phyloP scores from a whole-genome alignment of 2,329 filamentous ascomycete genomes.

The Talaromyces rugulosus region DNA sequence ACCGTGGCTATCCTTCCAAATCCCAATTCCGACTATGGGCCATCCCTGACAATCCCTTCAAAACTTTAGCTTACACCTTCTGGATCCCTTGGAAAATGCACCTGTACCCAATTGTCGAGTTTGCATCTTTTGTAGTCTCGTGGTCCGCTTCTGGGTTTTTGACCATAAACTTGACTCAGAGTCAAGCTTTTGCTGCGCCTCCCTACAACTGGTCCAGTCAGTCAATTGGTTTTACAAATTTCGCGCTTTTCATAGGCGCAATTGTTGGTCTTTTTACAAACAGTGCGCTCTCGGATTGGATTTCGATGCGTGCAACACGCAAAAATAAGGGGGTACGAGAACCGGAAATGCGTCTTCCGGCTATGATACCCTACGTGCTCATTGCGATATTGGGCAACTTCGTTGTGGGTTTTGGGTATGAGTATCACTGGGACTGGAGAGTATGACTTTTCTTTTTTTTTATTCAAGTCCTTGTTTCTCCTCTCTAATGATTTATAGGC shows the following conservation, averaged over 20 bases:
- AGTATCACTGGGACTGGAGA: conserved; percentile 52
- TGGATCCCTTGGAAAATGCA: conserved; percentile 62
- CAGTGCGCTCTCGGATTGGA: conserved; percentile 54
- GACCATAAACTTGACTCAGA: conserved; percentile 58
- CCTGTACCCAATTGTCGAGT: conserved; percentile 60
- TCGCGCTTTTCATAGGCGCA: conserved; percentile 52
- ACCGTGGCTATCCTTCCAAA: conserved; percentile 52
- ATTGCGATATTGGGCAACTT: conserved; percentile 58
- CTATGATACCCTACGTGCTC: conserved; percentile 55
- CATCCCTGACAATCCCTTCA: conserved; percentile 39
- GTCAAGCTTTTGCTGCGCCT: conserved; percentile 51
- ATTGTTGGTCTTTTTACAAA: conserved; percentile 53
- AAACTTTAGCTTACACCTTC: conserved; percentile 44
- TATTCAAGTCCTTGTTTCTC: not conserved
- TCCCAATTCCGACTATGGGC: conserved; percentile 54
- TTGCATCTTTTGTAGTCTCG: conserved; percentile 58
- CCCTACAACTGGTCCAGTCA: conserved; percentile 52
- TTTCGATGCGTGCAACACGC: conserved; percentile 51
- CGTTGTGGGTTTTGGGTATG: conserved; percentile 51
- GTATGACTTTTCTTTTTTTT: conserved; percentile 25
- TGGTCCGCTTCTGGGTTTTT: conserved; percentile 58
- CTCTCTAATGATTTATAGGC: conserved; percentile 24
- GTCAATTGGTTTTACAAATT: conserved; percentile 54
- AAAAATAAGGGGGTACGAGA: conserved; percentile 54
- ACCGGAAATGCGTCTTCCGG: conserved; percentile 55